Base-by-base conservation (phyloP, 352 stramenopile genomes). In the Pythium aquatile region DNA sequence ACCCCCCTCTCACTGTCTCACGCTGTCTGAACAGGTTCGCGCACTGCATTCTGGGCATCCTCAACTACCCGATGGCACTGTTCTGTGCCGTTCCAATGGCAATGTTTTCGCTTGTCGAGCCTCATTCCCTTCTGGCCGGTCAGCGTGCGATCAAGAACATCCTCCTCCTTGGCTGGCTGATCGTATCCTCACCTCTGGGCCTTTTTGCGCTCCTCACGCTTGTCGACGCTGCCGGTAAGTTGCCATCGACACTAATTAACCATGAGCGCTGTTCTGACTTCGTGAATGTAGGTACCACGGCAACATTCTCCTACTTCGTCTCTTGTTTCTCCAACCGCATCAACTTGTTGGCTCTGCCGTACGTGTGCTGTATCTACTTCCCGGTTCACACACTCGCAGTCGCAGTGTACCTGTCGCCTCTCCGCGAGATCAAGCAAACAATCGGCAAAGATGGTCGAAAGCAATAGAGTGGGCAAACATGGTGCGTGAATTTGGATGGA, bases 21-120 rank as follows among this genome's bases (percentile, higher is more conserved):
- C 11, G 8, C 54, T 39, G 56, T 53, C 14, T 54, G 10, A 53
- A 26, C 56, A 91, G 83, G 13, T 87, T 78, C 58, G 65, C 77
- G 9, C 85, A 93, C 72, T 88, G 81, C 54, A 77, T 91, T 55
- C 57, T 94, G 47, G 83, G 82, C 3, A 86, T 94, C 26, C 65
- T 93, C 37, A 94, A 94, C 65, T 94, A 92, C 69, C 79, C 85
- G 2, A 87, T 94, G 78, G 84, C 85, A 52, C 65, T 91, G 44
- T 84, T 90, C 47, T 83, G 83, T 40, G 79, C 82, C 0, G 62
- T 91, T 33, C 74, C 75, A 1, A 91, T 83, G 79, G 68, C 77
- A 11, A 73, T 82, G 10, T 91, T 93, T 48, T 67, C 81, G 8
- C 76, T 85, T 9, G 61, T 91, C 10, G 73, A 77, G 17, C 81